Conservation (phyloP, 768 basidiomycete species). For the Lentinula boryana region DNA sequence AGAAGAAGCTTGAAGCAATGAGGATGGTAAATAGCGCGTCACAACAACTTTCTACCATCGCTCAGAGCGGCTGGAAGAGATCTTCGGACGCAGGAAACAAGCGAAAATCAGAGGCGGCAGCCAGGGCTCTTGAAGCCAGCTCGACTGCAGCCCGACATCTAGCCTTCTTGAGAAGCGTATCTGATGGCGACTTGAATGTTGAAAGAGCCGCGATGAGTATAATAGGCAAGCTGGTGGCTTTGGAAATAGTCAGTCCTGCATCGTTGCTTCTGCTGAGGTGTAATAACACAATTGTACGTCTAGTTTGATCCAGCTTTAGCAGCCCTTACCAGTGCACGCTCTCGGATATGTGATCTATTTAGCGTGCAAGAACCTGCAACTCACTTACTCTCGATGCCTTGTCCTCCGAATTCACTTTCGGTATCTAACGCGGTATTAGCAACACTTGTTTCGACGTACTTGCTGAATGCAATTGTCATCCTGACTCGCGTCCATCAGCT, state of each 20-base stretch:
- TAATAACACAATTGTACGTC: neutral
- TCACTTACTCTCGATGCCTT: conserved; percentile 15
- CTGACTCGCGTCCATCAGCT: conserved; percentile 22
- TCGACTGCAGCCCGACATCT: conserved; percentile 42
- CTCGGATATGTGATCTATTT: conserved; percentile 32
- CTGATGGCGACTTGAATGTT: conserved; percentile 50
- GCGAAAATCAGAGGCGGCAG: conserved; percentile 20
- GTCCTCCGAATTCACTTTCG: conserved; percentile 12
- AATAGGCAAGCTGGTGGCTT: conserved; percentile 55
- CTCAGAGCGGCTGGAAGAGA: conserved; percentile 59
- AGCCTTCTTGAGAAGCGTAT: conserved; percentile 35
- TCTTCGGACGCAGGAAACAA: conserved; percentile 19
- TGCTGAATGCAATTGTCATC: conserved; percentile 46
- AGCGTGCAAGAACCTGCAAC: neutral
- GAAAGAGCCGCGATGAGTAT: conserved; percentile 71
- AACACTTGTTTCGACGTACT: conserved; percentile 54
- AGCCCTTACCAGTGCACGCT: conserved; percentile 40
- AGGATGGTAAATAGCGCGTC: conserved; percentile 56
- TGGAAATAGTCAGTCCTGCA: conserved; percentile 60
- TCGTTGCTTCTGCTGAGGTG: neutral
- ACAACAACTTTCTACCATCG: conserved; percentile 44
- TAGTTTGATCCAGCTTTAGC: conserved; percentile 50
- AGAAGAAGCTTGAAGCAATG: conserved; percentile 46
- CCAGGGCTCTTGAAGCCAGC: conserved; percentile 25
- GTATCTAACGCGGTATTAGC: conserved; percentile 27